Conservation (phyloP, 345 rosid species). For the Xanthoceras sorbifolium region DNA sequence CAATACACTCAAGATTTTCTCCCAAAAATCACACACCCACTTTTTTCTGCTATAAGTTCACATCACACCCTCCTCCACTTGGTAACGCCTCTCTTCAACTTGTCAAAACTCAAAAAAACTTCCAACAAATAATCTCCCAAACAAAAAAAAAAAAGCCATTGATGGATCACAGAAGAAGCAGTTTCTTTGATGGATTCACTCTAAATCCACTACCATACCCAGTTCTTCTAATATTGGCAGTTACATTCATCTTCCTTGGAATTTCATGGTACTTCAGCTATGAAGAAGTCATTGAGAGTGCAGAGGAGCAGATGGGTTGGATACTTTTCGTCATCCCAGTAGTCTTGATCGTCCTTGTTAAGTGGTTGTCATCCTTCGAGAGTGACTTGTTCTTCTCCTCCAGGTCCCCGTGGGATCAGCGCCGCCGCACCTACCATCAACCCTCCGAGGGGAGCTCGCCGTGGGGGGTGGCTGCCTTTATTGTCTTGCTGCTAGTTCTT, state of each 20-base stretch:
- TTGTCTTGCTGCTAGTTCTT: slow-evolving; percentile 70
- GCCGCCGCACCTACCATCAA: slow-evolving; percentile 38
- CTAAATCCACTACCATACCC: slow-evolving; percentile 86
- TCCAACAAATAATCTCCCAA: neutral
- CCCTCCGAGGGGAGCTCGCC: slow-evolving; percentile 83
- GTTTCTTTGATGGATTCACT: slow-evolving; percentile 67
- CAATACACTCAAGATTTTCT: too few species aligned
- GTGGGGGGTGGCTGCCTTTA: slow-evolving; percentile 90
- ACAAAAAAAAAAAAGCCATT: neutral
- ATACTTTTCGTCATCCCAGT: slow-evolving; percentile 62
- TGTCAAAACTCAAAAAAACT: neutral
- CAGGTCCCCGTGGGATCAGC: slow-evolving; percentile 54
- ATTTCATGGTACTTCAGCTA: slow-evolving; percentile 65
- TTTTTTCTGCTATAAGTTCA: slow-evolving; percentile 14
- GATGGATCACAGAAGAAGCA: slow-evolving; percentile 47
- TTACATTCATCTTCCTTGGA: slow-evolving; percentile 54
- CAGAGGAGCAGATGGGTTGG: slow-evolving; percentile 57
- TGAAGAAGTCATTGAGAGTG: slow-evolving; percentile 57
- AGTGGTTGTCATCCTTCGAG: slow-evolving; percentile 70
- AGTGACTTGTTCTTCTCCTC: slow-evolving; percentile 41
- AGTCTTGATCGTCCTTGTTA: slow-evolving; percentile 50
- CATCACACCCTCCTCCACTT: neutral
- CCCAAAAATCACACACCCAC: slow-evolving; percentile 7
- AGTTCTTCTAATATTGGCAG: slow-evolving; percentile 70
- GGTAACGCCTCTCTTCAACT: slow-evolving; percentile 2